Percentiles rank a stretch among this genome's conserved stretches.
phyloP scores from a whole-genome alignment of 306 rosid species.

The Trichosanthes cucumerina region DNA sequence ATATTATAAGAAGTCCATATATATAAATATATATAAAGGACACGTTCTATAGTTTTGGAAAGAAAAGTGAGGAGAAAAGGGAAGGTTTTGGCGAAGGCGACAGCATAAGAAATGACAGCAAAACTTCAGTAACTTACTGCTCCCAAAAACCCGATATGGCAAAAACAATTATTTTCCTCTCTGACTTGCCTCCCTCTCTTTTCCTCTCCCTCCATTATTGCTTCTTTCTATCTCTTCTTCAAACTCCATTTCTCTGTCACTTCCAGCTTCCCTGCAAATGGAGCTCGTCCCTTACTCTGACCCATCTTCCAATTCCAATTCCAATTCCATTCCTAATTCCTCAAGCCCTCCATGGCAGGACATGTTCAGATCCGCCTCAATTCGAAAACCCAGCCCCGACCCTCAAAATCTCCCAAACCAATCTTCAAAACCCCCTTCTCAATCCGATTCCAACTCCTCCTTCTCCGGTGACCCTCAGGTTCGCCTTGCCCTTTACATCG shows the following conservation, averaged over 20 bases:
- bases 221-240: not conserved
- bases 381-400: constrained; percentile 31
- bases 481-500: constrained; percentile 76
- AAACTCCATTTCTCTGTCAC: not conserved
- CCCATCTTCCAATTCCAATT: constrained; percentile 25
- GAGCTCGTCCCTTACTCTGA: constrained; percentile 60
- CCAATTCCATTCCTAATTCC: no score
- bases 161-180: not conserved
- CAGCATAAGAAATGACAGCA: not conserved
- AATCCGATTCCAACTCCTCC: constrained; percentile 28
- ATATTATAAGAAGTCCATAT: no score
- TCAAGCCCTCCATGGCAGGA: constrained; percentile 79
- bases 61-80: not conserved
- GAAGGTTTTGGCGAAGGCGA: not conserved
- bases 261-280: constrained; percentile 21
- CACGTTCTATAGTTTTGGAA: not conserved
- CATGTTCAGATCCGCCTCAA: constrained; percentile 88
- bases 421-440: not conserved
- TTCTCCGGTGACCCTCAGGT: constrained; percentile 77
- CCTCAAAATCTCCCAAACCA: constrained; percentile 17
- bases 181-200: not conserved
- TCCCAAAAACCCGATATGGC: not conserved
- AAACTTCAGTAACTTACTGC: not conserved
- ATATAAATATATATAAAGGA: no score
- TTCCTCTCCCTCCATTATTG: not conserved